Conservation (phyloP, 2,329 filamentous ascomycete species). For the Blastomyces emzantsi region DNA sequence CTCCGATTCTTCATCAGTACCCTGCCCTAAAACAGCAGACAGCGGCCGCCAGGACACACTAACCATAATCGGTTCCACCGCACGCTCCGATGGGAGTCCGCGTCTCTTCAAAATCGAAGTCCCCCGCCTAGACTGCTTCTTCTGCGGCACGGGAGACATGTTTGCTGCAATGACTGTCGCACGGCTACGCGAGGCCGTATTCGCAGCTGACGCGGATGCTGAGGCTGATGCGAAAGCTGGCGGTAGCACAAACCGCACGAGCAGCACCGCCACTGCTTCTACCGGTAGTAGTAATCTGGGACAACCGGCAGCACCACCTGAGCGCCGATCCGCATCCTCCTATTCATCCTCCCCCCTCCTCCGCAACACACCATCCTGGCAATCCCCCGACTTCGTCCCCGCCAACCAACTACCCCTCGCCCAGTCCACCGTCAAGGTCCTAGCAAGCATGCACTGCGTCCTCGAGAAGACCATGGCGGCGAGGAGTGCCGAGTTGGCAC, state of each 20-base stretch:
- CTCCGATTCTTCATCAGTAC: slow-evolving; percentile 32
- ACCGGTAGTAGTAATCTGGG: slow-evolving; percentile 7
- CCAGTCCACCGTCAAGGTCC: slow-evolving; percentile 71
- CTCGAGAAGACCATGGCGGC: slow-evolving; percentile 57
- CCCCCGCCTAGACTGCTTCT: slow-evolving; percentile 83
- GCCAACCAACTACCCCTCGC: slow-evolving; percentile 71
- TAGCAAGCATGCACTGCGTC: slow-evolving; percentile 87
- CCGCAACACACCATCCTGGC: slow-evolving; percentile 55
- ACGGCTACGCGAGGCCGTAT: slow-evolving; percentile 74
- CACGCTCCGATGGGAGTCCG: slow-evolving; percentile 52
- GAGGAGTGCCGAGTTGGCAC: slow-evolving; percentile 56
- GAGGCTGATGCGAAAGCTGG: not conserved
- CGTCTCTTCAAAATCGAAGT: slow-evolving; percentile 86
- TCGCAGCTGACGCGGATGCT: slow-evolving; percentile 30
- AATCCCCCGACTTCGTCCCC: slow-evolving; percentile 61
- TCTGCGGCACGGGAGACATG: slow-evolving; percentile 96
- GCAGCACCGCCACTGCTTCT: not conserved
- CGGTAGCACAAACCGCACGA: not conserved
- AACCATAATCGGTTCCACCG: slow-evolving; percentile 69
- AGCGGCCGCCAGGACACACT: slow-evolving; percentile 38
- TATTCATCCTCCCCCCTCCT: slow-evolving; percentile 37
- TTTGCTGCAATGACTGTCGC: slow-evolving; percentile 87
- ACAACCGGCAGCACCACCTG: not conserved
- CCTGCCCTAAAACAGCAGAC: slow-evolving; percentile 21
- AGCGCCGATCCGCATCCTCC: slow-evolving; percentile 17